Percentiles rank a stretch among this genome's conserved stretches.
Evolutionary conservation across 306 rosid genomes (phyloP).

Genomic region (Dalbergia oliveri): DNA sequence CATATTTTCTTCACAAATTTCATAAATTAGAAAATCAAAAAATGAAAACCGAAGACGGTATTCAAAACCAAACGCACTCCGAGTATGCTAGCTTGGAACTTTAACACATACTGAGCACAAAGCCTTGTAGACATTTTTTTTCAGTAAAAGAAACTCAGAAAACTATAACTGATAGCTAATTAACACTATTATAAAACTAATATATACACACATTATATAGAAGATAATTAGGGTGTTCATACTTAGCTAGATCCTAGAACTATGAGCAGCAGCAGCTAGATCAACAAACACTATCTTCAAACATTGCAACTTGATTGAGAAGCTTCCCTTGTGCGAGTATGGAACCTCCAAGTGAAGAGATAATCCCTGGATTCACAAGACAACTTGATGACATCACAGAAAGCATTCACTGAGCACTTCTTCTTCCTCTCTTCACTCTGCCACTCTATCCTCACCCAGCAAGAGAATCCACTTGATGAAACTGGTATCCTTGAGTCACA

Average conservation of each 20-base stretch:
- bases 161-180: slow-evolving; percentile 30
- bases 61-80: too few relatives aligned
- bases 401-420: slow-evolving; percentile 62
- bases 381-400: slow-evolving; percentile 75
- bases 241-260: slow-evolving; percentile 16
- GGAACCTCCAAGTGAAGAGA: slow-evolving; percentile 88
- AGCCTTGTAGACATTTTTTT: background rate
- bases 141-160: slow-evolving; percentile 23
- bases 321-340: slow-evolving; percentile 63
- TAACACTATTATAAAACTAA: background rate
- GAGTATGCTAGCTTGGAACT: background rate
- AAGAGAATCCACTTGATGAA: slow-evolving; percentile 77
- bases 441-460: slow-evolving; percentile 98
- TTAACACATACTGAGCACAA: slow-evolving; percentile 5
- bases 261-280: background rate
- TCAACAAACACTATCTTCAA: slow-evolving; percentile 32
- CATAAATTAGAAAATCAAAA: too few relatives aligned
- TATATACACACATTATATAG: slow-evolving; percentile 2
- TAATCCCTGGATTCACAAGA: slow-evolving; percentile 80
- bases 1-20: too few relatives aligned
- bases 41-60: too few relatives aligned
- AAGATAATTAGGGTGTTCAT: background rate
- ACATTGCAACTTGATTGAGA: slow-evolving; percentile 59
- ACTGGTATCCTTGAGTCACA: slow-evolving; percentile 58
- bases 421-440: slow-evolving; percentile 50